These are phyloP conservation scores for Penicillium occitanis DNA, from an alignment of 2,329 filamentous ascomycete species.

Conservation along the genomic window DNA sequence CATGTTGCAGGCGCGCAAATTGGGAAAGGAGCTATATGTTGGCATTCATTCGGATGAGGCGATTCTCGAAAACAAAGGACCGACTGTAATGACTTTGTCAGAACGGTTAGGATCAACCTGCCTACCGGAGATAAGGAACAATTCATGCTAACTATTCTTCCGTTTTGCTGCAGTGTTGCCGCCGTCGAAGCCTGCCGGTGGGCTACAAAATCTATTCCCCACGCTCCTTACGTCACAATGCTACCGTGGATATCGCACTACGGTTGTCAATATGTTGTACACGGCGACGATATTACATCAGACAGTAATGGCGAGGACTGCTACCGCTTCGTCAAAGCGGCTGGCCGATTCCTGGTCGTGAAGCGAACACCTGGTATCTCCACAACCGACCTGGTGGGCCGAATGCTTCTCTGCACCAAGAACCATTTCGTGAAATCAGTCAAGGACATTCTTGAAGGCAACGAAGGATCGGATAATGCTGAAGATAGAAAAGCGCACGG, in stretches of 20 bases:
- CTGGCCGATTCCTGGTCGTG: conserved; percentile 91
- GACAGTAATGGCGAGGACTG: conserved; percentile 93
- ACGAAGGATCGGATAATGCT: conserved; percentile 68
- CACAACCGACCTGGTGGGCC: conserved; percentile 94
- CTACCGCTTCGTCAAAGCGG: conserved; percentile 95
- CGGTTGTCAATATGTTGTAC: conserved; percentile 91
- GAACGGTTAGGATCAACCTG: conserved; percentile 62
- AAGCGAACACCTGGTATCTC: conserved; percentile 95
- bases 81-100: conserved; percentile 90
- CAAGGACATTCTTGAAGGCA: conserved; percentile 64
- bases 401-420: conserved; percentile 95
- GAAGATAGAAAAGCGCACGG: conserved; percentile 66
- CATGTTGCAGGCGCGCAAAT: conserved; percentile 90
- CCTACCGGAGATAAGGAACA: background rate
- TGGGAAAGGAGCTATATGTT: conserved; percentile 84
- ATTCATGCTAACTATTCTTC: background rate
- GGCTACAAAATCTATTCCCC: conserved; percentile 78
- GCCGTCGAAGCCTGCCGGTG: conserved; percentile 94
- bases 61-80: conserved; percentile 95
- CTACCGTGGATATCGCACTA: conserved; percentile 94
- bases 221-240: conserved; percentile 92
- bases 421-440: conserved; percentile 88
- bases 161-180: conserved; percentile 59
- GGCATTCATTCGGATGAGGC: conserved; percentile 95
- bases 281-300: conserved; percentile 95